Conservation (phyloP, 2,329 filamentous ascomycete genomes). For the Aspergillus quadrilineatus region DNA sequence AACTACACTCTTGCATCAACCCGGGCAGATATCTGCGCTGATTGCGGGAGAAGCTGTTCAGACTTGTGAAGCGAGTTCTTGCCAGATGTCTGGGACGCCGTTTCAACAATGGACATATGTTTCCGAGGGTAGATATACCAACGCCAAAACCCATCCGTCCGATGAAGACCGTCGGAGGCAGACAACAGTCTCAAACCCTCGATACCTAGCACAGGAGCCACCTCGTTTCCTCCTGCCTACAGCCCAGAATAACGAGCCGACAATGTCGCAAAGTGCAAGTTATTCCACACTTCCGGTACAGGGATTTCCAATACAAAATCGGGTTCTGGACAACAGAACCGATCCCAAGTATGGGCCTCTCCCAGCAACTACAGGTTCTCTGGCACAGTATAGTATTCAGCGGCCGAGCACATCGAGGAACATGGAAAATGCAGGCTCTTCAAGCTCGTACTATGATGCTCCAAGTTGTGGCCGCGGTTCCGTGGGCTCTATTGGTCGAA, state of each 20-base stretch:
- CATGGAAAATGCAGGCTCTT: slow-evolving; percentile 19
- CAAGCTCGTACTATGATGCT: slow-evolving; percentile 23
- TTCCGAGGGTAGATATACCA: slow-evolving; percentile 24
- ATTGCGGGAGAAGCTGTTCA: slow-evolving; percentile 4
- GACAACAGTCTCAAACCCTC: slow-evolving; percentile 19
- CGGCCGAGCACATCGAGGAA: slow-evolving; percentile 18
- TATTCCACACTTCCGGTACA: slow-evolving; percentile 18
- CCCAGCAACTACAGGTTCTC: slow-evolving; percentile 19
- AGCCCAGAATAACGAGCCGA: slow-evolving; percentile 22
- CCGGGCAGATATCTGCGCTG: not conserved
- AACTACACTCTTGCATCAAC: not conserved
- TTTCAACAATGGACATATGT: slow-evolving; percentile 30
- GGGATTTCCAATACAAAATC: slow-evolving; percentile 8
- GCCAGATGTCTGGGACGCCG: slow-evolving; percentile 35
- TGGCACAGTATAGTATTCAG: slow-evolving; percentile 20
- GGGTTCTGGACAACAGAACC: slow-evolving; percentile 16
- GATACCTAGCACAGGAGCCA: slow-evolving; percentile 24
- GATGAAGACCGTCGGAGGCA: slow-evolving; percentile 17
- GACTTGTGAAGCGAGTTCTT: slow-evolving; percentile 11
- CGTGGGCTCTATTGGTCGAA: slow-evolving; percentile 24
- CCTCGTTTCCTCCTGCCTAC: slow-evolving; percentile 24
- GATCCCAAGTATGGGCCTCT: slow-evolving; percentile 27
- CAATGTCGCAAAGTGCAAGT: slow-evolving; percentile 12
- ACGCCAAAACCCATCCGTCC: slow-evolving; percentile 18
- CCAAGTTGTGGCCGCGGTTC: slow-evolving; percentile 25